Base-by-base conservation (phyloP, 768 basidiomycete species). In the Coprinopsis marcescibilis region DNA sequence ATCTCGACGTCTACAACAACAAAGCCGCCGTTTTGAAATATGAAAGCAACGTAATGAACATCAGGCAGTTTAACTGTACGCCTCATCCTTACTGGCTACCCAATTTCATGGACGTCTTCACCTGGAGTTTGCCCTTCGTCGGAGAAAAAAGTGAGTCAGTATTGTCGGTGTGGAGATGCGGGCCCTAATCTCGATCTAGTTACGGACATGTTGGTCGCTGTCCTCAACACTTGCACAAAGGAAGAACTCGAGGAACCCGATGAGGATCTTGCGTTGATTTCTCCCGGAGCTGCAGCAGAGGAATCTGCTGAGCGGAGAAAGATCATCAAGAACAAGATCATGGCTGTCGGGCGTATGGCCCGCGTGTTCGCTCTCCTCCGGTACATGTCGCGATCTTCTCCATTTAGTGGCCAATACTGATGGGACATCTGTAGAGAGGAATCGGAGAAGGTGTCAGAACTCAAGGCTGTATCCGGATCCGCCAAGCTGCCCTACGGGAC, bases 61-160 rank as follows among this genome's bases (percentile, higher is more conserved):
- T 97, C 57, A 81, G 93, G 36, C 95, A 98, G 61, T 98, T 96
- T 71, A 96, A 97, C 67, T 92, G 89, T 64, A 89, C 86, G 1
- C 93, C 94, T 11, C 94, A 96, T 57, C 85, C 85, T 6, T 98
- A 97, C 63, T 98, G 95, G 95, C 70, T 99, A 45, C 96, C 96
- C 3, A 99, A 99, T 65, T 99, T 99, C 60, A 97, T 98, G 94
- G 95, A 98, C 57, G 94, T 94, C 19, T 99, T 99, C 62, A 97
- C 96, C 0, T 99, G 96, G 96, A 89, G 86, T 72, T 66, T 99
- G 49, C 96, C 96, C 1, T 98, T 98, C 59, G 96, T 99, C 5
- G 96, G 94, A 52, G 89, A 94, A 66, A 98, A 99, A 69, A 98
- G 95, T 91, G 56, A 54, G 80, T 71, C 12, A 19, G 40, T 29